Evolutionary conservation across 2,329 filamentous ascomycete species (phyloP).

Genomic region (Dactylella cylindrospora): DNA sequence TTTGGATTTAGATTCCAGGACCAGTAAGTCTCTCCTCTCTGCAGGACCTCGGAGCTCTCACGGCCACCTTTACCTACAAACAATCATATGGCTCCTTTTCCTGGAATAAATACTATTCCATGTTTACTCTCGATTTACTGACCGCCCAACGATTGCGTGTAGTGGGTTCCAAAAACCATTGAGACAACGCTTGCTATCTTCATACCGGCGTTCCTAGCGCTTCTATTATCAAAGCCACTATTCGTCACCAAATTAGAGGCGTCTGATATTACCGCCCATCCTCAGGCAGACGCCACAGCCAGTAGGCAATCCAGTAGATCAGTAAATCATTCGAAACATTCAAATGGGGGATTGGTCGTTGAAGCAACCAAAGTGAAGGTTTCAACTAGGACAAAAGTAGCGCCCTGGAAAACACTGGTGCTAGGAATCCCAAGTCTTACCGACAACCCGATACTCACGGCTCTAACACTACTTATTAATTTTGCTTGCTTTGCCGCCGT

Average conservation of each 20-base stretch:
- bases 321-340: conserved; percentile 5
- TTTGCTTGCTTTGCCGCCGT: conserved; percentile 67
- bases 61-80: too few species aligned
- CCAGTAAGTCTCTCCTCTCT: conserved; percentile 50
- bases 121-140: too few species aligned
- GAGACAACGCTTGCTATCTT: conserved; percentile 68
- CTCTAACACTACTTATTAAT: conserved; percentile 72
- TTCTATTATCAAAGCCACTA: conserved; percentile 61
- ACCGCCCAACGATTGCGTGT: conserved; percentile 10
- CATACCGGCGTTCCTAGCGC: conserved; percentile 63
- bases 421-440: conserved; percentile 73
- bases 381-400: conserved; percentile 51
- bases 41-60: neutral
- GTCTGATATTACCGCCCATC: conserved; percentile 58
- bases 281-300: conserved; percentile 12
- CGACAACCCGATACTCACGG: conserved; percentile 64
- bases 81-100: too few species aligned
- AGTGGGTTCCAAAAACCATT: conserved; percentile 55
- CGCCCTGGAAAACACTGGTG: conserved; percentile 67
- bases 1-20: conserved; percentile 50
- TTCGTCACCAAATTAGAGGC: conserved; percentile 63
- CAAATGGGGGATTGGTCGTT: conserved; percentile 33
- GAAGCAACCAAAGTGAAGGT: conserved; percentile 55
- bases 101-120: too few species aligned
- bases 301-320: conserved; percentile 1